Conservation (phyloP, 176 grass and related monocot species). For the Phoenix roebelenii region DNA sequence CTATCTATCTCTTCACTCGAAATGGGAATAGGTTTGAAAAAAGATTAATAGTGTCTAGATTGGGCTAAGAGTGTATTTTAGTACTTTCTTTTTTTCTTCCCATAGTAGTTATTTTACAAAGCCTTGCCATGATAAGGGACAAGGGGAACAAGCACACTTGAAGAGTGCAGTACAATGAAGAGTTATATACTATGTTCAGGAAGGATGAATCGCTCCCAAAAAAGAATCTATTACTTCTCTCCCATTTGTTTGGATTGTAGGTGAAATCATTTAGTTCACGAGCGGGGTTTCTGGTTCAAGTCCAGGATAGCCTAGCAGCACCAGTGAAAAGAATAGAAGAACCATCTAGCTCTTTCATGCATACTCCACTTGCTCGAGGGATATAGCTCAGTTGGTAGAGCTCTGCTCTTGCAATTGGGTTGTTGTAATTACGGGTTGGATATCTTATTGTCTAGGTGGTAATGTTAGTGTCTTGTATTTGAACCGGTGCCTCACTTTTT, state of each 20-base stretch:
- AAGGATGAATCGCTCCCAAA: background rate
- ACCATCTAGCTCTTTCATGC: background rate
- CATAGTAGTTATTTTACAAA: too few species aligned
- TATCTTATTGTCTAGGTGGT: background rate
- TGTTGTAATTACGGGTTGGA: too few species aligned
- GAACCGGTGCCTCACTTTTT: background rate
- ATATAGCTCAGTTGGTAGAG: too few species aligned
- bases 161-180: background rate
- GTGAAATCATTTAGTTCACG: background rate
- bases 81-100: too few species aligned
- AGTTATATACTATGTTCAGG: background rate
- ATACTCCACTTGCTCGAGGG: background rate
- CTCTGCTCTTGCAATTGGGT: too few species aligned
- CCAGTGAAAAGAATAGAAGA: background rate
- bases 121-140: background rate
- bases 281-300: background rate
- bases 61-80: too few species aligned
- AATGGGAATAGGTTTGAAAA: too few species aligned
- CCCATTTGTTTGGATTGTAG: background rate
- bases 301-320: background rate
- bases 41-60: too few species aligned
- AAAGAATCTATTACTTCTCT: slow-evolving; percentile 3
- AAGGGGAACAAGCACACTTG: background rate
- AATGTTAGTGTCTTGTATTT: background rate
- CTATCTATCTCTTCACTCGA: too few species aligned